These are phyloP conservation scores for Pseudogymnoascus sp. DNA, from an alignment of 2,329 filamentous ascomycete genomes.

Conservation along the genomic window DNA sequence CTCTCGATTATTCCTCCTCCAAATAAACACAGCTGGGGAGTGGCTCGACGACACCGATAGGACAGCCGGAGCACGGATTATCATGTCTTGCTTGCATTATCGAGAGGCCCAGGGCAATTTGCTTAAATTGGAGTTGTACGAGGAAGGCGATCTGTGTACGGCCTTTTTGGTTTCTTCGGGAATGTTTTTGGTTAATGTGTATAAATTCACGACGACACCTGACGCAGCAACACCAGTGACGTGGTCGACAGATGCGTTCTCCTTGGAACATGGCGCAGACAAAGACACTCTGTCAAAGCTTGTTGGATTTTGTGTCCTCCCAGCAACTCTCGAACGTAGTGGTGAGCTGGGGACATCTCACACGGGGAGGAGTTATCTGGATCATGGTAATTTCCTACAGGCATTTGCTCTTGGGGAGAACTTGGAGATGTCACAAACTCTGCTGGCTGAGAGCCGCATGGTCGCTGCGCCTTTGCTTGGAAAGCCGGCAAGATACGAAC, in stretches of 20 bases:
- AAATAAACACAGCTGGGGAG: conserved; percentile 19
- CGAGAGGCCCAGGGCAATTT: conserved; percentile 31
- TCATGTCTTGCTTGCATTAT: conserved; percentile 40
- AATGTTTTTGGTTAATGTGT: conserved; percentile 21
- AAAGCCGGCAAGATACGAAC: conserved; percentile 1
- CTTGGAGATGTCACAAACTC: neutral
- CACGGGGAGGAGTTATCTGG: neutral
- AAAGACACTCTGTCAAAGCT: neutral
- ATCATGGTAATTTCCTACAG: neutral
- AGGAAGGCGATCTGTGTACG: conserved; percentile 14
- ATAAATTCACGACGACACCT: conserved; percentile 16
- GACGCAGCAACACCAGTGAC: neutral
- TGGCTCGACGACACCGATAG: conserved; percentile 8
- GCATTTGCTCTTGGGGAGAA: neutral
- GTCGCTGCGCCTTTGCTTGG: neutral
- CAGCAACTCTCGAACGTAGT: neutral
- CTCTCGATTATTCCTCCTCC: conserved; percentile 25
- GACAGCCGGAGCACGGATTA: conserved; percentile 20
- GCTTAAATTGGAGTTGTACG: conserved; percentile 32
- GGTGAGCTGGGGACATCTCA: neutral
- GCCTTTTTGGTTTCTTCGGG: conserved; percentile 20
- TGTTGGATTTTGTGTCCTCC: neutral
- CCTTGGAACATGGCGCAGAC: neutral
- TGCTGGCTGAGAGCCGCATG: neutral
- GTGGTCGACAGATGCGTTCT: neutral